Evolutionary conservation across 306 rosid species (phyloP), one percentile per base, ranked within the genome.

Genomic region (Neltuma alba): DNA sequence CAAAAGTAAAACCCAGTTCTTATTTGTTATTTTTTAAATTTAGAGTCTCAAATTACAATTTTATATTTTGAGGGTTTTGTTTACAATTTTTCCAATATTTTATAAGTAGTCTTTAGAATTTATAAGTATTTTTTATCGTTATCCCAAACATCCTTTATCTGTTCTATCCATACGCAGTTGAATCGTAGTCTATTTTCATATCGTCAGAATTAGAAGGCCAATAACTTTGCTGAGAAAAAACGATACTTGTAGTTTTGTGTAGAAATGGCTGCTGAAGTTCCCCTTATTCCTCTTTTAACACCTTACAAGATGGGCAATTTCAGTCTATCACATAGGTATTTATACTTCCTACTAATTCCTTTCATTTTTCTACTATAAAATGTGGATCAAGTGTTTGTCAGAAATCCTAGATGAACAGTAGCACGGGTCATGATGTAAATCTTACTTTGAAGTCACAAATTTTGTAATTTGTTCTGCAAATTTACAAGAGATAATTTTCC

Each of bases 261-360:
- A 60, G 15, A 27, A 60, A 60, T 60, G 66, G 66, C 37, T 28
- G 9, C n/a, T 4, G 66, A 28, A 60, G 37, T 37, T 60, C 4
- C 66, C n/a, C 37, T 14, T 28, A 60, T 60, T 60, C 37, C 66
- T 60, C 66, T 60, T 28, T 37, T 60, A 12, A 60, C 37, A 11
- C 66, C 66, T 13, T 60, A 68, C 52, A 40, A 68, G 33, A 68
- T 68, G 73, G 73, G 73, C 20, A 68, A 41, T 10, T 40, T 68
- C 54, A 40, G 23, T 23, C 10, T 68, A 11, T 40, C 73, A n/a
- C 73, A 68, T 41, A 68, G 73, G 73, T 68, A 68, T 7, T 68
- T 2, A 1, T 8, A 5, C 31, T 37, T 14, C 9, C 6, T 11
- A 25, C 52, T 2, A 6, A 25, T 58, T 58, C 7, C 14, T 30